Conservation (phyloP, 2,329 filamentous ascomycete species). For the Fusarium verrucosum region DNA sequence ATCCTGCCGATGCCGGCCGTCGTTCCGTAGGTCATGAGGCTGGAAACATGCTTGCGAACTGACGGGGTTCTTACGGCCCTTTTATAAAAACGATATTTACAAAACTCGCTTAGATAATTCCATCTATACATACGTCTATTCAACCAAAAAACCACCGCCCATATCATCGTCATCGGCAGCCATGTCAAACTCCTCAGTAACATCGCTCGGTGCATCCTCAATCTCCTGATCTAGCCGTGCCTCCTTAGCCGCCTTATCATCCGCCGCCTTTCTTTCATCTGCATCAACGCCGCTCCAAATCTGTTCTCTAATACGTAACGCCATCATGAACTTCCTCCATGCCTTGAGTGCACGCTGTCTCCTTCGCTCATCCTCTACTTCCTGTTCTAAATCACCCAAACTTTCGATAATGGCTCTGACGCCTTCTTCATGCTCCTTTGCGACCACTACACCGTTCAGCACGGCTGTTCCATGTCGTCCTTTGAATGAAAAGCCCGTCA, state of each 20-base stretch:
- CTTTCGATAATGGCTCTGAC: conserved; percentile 74
- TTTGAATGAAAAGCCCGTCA: conserved; percentile 89
- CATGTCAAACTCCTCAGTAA: conserved; percentile 56
- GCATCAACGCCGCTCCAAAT: conserved; percentile 69
- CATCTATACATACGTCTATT: conserved; percentile 38
- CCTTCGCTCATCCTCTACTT: conserved; percentile 73
- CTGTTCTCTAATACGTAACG: conserved; percentile 77
- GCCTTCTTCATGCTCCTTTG: conserved; percentile 75
- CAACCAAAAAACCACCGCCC: conserved; percentile 58
- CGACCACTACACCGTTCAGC: conserved; percentile 79
- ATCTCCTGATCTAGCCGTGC: conserved; percentile 50
- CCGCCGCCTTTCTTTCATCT: conserved; percentile 55
- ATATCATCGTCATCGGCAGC: conserved; percentile 53
- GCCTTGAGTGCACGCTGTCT: conserved; percentile 78
- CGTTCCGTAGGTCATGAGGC: neutral
- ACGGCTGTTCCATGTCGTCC: conserved; percentile 88
- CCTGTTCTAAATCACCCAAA: conserved; percentile 71
- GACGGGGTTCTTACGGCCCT: neutral
- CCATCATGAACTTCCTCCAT: conserved; percentile 74
- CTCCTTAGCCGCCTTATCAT: conserved; percentile 50
- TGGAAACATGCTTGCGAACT: neutral
- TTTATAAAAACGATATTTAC: neutral
- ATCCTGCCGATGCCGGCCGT: neutral
- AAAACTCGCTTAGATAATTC: neutral
- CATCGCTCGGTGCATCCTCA: conserved; percentile 52